Evolutionary conservation across 805 yeast species (phyloP).

Genomic region (Candida silvicultrix): DNA sequence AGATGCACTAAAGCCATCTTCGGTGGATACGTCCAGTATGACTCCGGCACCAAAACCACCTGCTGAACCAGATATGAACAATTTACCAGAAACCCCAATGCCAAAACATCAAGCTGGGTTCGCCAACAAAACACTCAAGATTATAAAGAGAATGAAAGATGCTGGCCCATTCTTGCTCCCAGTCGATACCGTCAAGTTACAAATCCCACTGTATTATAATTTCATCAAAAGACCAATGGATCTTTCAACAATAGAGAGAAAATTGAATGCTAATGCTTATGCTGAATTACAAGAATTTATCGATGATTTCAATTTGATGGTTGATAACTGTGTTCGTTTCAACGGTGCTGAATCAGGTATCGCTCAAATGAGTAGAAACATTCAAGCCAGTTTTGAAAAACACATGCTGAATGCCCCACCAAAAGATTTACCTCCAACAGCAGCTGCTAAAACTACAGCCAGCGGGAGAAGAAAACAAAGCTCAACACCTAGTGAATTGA

Average conservation of each 20-base stretch:
- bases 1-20: background rate
- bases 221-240: conserved; percentile 89
- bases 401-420: conserved; percentile 91
- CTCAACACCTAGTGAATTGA: conserved; percentile 25
- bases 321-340: conserved; percentile 72
- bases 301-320: conserved; percentile 80
- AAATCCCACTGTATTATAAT: conserved; percentile 87
- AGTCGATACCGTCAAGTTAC: conserved; percentile 81
- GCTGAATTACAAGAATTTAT: conserved; percentile 60
- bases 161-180: conserved; percentile 87
- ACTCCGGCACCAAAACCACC: conserved; percentile 75
- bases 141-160: conserved; percentile 85
- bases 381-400: conserved; percentile 89
- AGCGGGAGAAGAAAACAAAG: conserved; percentile 17
- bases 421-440: conserved; percentile 30
- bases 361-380: conserved; percentile 85
- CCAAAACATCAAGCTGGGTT: conserved; percentile 83
- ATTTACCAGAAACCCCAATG: conserved; percentile 59
- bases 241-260: conserved; percentile 81
- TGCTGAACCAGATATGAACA: conserved; percentile 64
- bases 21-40: conserved; percentile 13
- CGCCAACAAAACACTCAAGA: conserved; percentile 72
- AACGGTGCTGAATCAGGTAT: conserved; percentile 82
- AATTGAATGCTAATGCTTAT: conserved; percentile 65
- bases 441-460: conserved; percentile 5